A percentile compares a stretch with the other conserved stretches of the same genome.
Conservation (phyloP, 2,329 filamentous ascomycete species). For the Epicoccum sorghinum region DNA sequence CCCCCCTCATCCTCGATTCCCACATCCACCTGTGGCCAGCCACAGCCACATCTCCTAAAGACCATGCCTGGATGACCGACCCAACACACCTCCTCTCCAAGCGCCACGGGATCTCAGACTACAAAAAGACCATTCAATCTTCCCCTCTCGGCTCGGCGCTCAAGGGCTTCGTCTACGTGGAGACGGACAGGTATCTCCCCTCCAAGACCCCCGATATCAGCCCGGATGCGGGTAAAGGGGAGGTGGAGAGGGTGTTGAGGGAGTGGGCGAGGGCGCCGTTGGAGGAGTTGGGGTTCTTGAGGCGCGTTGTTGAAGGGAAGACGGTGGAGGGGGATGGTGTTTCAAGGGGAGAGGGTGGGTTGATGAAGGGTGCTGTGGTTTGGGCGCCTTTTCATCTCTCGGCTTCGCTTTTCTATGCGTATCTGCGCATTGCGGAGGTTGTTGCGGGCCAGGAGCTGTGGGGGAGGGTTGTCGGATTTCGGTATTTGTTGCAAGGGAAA, state of each 20-base stretch:
- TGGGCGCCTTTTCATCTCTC: constrained; percentile 85
- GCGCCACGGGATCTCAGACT: constrained; percentile 70
- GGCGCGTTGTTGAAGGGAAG: constrained; percentile 67
- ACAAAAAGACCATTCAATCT: constrained; percentile 43
- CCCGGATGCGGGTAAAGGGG: constrained; percentile 1
- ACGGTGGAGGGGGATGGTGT: constrained; percentile 67
- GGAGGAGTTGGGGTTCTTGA: constrained; percentile 72
- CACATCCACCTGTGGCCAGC: constrained; percentile 88
- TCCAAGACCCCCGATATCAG: constrained; percentile 8
- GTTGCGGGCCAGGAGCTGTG: constrained; percentile 67
- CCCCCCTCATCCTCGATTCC: constrained; percentile 60
- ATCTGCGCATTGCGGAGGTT: constrained; percentile 67
- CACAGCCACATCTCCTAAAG: constrained; percentile 63
- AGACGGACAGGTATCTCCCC: constrained; percentile 70
- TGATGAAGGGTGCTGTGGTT: constrained; percentile 71
- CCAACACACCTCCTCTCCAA: constrained; percentile 62
- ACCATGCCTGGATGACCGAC: constrained; percentile 70
- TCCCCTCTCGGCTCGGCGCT: constrained; percentile 15
- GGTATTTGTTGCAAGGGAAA: constrained; percentile 76
- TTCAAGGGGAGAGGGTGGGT: constrained; percentile 56
- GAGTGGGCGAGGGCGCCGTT: constrained; percentile 72
- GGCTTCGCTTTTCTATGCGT: constrained; percentile 64
- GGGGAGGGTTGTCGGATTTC: constrained; percentile 75
- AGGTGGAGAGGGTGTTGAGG: constrained; percentile 30
- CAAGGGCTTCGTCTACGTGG: constrained; percentile 79